phyloP scores from a whole-genome alignment of 495 filamentous ascomycete species.

The Aspergillus olivimuriae region DNA sequence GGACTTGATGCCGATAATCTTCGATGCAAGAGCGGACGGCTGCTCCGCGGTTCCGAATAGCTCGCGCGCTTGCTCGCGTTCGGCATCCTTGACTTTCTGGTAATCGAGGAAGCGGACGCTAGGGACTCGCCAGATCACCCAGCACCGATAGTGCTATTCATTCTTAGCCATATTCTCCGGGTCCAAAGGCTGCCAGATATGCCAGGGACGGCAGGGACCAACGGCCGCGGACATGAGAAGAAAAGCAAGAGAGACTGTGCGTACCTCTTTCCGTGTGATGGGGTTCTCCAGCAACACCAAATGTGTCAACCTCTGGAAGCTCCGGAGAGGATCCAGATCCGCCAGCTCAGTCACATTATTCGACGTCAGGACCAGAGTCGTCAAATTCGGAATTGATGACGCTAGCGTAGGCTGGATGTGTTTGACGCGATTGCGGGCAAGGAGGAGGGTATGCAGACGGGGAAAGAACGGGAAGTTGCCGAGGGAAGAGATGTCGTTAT shows the following conservation, averaged over 20 bases:
- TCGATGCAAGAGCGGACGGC: conserved; percentile 74
- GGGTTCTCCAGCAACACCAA: conserved; percentile 81
- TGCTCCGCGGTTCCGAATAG: conserved; percentile 74
- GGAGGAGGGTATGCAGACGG: conserved; percentile 75
- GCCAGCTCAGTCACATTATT: conserved; percentile 75
- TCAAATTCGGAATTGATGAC: conserved; percentile 68
- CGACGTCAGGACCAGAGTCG: conserved; percentile 67
- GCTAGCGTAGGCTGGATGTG: conserved; percentile 70
- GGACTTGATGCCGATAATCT: conserved; percentile 88
- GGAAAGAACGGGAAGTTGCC: conserved; percentile 93
- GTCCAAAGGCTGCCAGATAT: not conserved
- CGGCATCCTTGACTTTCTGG: conserved; percentile 78
- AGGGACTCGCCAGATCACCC: conserved; percentile 82
- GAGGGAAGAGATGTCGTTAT: conserved; percentile 88
- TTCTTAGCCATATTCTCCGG: not conserved
- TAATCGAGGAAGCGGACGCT: conserved; percentile 89
- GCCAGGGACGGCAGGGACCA: too few relatives aligned
- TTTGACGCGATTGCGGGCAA: conserved; percentile 82
- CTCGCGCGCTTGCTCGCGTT: conserved; percentile 66
- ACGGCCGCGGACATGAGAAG: too few relatives aligned
- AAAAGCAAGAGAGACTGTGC: conserved; percentile 13
- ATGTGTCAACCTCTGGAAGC: conserved; percentile 65
- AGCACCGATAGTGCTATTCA: conserved; percentile 82
- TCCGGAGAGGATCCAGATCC: conserved; percentile 78
- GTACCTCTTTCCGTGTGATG: conserved; percentile 84